Evolutionary conservation across 805 yeast species (phyloP), one percentile per base, ranked within the genome.

Genomic region (Monosporozyma aquatica): DNA sequence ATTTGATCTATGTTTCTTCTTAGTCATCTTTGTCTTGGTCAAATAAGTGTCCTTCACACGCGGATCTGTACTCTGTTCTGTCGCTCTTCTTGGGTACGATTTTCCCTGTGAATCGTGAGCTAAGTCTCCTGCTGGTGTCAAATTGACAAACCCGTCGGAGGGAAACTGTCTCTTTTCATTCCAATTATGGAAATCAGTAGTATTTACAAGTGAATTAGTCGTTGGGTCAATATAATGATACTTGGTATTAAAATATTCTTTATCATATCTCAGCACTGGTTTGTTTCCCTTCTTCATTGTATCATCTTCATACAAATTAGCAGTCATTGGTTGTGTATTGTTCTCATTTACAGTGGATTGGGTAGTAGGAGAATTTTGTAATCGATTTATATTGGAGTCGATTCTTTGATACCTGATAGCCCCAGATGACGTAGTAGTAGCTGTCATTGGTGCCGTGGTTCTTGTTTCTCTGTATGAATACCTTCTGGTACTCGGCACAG

Each of bases 191-290:
- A 59, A 56, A 22, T 48, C 52, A 13, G 48, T 46, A 13, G 30
- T 44, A 45, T 61, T 53, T 11, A 49, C 38, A 22, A 61, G 43
- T 24, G 14, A 38, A 34, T 49, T 47, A n/a, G 41, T 30, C 5
- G 46, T 29, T 4, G 58, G 55, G 42, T 60, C 60, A 38, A 57
- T 54, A 43, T 61, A 61, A 40, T 61, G 64, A 38, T 53, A 57
- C 36, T 61, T 59, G 4, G 51, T 38, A 17, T 34, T 53, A 37
- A 53, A 51, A 14, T 38, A 40, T 23, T 53, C 56, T 27, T 47
- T 44, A 29, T 49, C 44, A 45, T 58, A 59, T 22, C 47, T 47
- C 21, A 55, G 17, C 13, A 26, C 42, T 2, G 60, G 55, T 6
- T 13, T n/a, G 8, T 2, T 4, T 14, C 14, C 40, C 13, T 21